Conservation (phyloP, 495 filamentous ascomycete genomes). For the Xylaria flabelliformis region DNA sequence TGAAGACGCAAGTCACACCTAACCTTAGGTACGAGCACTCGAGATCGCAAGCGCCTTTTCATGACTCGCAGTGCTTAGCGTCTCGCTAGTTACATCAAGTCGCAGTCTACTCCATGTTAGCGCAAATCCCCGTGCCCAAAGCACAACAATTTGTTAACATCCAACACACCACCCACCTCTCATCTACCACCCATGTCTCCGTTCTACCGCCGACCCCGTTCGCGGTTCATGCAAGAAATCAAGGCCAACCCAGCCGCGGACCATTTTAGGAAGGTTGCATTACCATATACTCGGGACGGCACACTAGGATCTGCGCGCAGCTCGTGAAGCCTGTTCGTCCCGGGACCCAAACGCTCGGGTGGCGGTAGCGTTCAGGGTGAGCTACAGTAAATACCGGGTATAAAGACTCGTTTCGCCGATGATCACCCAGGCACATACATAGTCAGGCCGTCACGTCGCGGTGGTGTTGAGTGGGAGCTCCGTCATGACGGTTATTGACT, state of each 20-base stretch:
- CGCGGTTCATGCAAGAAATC: neutral
- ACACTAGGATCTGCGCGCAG: neutral
- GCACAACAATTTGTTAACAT: neutral
- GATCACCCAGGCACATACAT: neutral
- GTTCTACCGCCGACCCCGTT: neutral
- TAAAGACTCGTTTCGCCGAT: neutral
- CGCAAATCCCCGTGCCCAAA: neutral
- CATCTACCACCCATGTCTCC: neutral
- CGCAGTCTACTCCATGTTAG: neutral
- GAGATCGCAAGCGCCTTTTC: neutral
- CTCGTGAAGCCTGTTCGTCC: neutral
- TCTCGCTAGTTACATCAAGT: conserved; percentile 1
- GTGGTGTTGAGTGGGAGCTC: neutral
- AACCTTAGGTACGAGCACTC: neutral
- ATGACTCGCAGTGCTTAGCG: neutral
- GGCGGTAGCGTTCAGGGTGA: too few species aligned
- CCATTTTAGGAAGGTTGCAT: conserved; percentile 23
- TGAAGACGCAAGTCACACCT: neutral
- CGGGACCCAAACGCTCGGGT: neutral
- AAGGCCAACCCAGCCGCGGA: neutral
- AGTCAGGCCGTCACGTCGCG: neutral
- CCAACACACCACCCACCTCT: neutral
- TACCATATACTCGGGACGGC: conserved; percentile 6
- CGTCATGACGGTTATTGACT: neutral
- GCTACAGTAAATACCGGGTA: neutral